phyloP scores from a whole-genome alignment of 805 yeast genomes.

The Saccharomycopsis synnaedendra region DNA sequence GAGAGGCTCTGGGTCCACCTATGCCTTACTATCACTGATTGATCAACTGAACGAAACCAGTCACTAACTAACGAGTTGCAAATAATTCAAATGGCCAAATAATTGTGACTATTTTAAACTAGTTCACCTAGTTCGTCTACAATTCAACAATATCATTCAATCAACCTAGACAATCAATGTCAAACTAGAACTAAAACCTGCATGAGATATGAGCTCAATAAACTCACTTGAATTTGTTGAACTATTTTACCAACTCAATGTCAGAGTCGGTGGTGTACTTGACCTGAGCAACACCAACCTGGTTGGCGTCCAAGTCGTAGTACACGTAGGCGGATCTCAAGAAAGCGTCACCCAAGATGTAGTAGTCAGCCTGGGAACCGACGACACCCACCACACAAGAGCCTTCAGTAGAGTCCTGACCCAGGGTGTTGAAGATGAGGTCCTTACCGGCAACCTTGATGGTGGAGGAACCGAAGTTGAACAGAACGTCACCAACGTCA shows the following conservation, averaged over 20 bases:
- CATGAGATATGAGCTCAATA: no score
- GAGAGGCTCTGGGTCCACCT: no score
- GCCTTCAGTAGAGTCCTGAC: not conserved
- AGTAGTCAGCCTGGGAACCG: slow-evolving; percentile 24
- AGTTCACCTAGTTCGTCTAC: no score
- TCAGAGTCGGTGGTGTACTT: slow-evolving; percentile 20
- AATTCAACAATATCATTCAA: no score
- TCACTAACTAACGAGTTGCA: no score
- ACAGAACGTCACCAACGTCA: slow-evolving; percentile 27
- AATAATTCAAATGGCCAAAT: no score
- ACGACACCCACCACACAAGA: slow-evolving; percentile 36
- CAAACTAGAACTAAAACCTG: no score
- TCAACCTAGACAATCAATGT: no score
- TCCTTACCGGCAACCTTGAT: slow-evolving; percentile 38
- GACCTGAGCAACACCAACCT: slow-evolving; percentile 38
- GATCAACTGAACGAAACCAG: no score
- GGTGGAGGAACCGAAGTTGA: slow-evolving; percentile 44
- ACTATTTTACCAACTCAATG: slow-evolving; percentile 7
- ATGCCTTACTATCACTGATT: no score
- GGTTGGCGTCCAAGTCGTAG: slow-evolving; percentile 36
- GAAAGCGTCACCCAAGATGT: slow-evolving; percentile 44
- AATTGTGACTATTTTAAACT: no score
- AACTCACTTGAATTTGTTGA: no score
- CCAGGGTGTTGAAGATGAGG: slow-evolving; percentile 18
- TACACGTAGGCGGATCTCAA: slow-evolving; percentile 42